Conservation (phyloP, 2,329 filamentous ascomycete species). For the Verticillium klebahnii region DNA sequence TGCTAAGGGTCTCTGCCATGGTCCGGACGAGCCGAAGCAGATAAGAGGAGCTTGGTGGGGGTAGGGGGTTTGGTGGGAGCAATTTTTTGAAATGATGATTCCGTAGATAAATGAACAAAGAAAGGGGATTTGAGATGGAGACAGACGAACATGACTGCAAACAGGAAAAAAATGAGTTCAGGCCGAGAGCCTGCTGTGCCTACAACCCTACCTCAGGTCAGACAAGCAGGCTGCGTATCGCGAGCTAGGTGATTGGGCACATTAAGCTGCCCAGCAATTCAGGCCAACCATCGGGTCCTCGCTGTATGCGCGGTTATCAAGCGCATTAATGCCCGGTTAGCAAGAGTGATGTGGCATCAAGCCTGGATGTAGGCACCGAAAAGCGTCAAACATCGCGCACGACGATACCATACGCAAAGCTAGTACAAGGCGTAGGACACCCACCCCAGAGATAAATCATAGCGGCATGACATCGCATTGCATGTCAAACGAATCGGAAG, state of each 20-base stretch:
- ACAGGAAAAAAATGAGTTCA: not conserved
- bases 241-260: not conserved
- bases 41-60: too few species aligned
- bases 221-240: not conserved
- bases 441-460: not conserved
- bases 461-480: not conserved
- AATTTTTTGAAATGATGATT: not conserved
- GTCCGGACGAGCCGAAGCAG: too few species aligned
- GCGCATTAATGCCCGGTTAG: too few species aligned
- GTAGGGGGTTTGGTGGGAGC: too few species aligned
- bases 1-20: slow-evolving; percentile 8
- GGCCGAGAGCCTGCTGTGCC: not conserved
- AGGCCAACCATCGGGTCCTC: too few species aligned
- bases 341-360: too few species aligned
- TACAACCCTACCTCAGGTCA: not conserved
- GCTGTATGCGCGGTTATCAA: too few species aligned
- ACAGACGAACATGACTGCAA: not conserved
- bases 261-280: too few species aligned
- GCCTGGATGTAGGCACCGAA: not conserved
- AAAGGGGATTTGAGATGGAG: not conserved
- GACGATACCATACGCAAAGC: not conserved
- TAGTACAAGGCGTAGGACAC: not conserved
- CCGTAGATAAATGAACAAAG: not conserved
- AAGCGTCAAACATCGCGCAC: not conserved
- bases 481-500: not conserved